Percentiles rank a stretch among this genome's conserved stretches.
Evolutionary conservation across 2,329 filamentous ascomycete genomes (phyloP).

Genomic region (Fusarium chaquense): DNA sequence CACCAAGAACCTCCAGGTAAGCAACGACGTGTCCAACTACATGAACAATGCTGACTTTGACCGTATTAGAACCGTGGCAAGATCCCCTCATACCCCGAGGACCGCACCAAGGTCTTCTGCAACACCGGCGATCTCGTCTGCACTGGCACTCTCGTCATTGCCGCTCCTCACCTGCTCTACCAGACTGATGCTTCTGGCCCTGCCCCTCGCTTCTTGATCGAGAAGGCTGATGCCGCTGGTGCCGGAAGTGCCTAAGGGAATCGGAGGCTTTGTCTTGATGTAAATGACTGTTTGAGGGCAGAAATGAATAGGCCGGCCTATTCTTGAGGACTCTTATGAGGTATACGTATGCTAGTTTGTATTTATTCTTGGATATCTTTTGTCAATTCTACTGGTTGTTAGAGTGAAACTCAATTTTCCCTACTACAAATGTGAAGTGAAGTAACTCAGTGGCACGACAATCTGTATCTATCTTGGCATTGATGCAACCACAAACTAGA

Average conservation of each 20-base stretch:
- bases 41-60: background rate
- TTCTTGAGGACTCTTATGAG: conserved; percentile 13
- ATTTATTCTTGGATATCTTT: background rate
- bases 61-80: conserved; percentile 45
- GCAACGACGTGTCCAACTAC: background rate
- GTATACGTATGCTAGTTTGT: background rate
- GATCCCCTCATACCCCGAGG: conserved; percentile 54
- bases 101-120: conserved; percentile 56
- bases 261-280: background rate
- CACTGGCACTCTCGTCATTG: conserved; percentile 51
- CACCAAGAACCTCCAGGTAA: conserved; percentile 56
- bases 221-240: conserved; percentile 26
- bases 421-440: background rate
- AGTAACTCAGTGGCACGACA: background rate
- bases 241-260: conserved; percentile 1
- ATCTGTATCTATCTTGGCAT: background rate
- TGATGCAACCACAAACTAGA: background rate
- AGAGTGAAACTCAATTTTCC: background rate
- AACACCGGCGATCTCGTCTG: conserved; percentile 53
- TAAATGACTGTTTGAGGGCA: background rate
- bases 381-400: background rate
- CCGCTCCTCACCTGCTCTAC: conserved; percentile 30
- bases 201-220: conserved; percentile 33
- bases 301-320: conserved; percentile 15
- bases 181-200: conserved; percentile 8